Evolutionary conservation across 177 flowering plant genomes (phyloP).

Genomic region (Vitis hybrid): DNA sequence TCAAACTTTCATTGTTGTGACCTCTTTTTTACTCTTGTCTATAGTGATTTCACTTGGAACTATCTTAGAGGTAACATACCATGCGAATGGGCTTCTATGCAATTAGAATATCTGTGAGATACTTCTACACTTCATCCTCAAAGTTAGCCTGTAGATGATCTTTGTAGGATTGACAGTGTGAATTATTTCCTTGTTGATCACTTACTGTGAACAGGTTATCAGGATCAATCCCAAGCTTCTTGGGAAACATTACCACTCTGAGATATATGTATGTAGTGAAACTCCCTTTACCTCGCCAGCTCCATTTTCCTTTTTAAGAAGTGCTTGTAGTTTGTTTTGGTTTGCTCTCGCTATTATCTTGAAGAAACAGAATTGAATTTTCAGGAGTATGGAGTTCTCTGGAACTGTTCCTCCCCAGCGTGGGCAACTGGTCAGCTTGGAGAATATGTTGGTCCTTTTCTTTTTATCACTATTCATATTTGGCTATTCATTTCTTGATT

Average conservation of each 20-base stretch:
- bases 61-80: constrained; percentile 35
- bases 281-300: too few relatives aligned
- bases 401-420: constrained; percentile 27
- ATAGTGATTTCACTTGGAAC: constrained; percentile 32
- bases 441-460: constrained; percentile 15
- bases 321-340: background rate
- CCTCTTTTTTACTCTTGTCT: background rate
- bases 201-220: too few relatives aligned
- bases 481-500: too few relatives aligned
- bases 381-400: constrained; percentile 23
- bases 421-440: constrained; percentile 20
- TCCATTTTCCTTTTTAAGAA: too few relatives aligned
- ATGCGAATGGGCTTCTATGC: constrained; percentile 30
- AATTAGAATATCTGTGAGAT: constrained; percentile 10
- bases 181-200: background rate
- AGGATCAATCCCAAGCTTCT: too few relatives aligned
- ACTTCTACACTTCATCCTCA: background rate
- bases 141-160: background rate
- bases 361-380: background rate
- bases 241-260: too few relatives aligned
- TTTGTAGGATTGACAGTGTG: background rate
- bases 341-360: background rate
- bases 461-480: background rate
- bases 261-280: too few relatives aligned
- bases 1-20: too few relatives aligned